Evolutionary conservation across 208 protist species (phyloP), one percentile per base, ranked within the genome.

Genomic region (Trypanosoma brucei): DNA sequence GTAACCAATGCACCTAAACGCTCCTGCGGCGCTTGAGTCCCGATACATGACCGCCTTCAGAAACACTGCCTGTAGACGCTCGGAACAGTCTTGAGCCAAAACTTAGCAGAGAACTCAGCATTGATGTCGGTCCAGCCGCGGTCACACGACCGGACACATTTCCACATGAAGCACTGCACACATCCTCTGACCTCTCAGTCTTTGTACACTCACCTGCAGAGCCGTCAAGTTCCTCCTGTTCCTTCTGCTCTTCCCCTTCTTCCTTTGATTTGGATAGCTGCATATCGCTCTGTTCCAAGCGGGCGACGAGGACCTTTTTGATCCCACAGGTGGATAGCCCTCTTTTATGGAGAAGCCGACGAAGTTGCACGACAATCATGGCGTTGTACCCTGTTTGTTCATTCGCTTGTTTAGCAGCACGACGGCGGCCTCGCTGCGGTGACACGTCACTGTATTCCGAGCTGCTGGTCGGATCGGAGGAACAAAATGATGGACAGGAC

Each of bases 251-350:
- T 22, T 22, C 22, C 22, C 22, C 22, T 22, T 22, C 22, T 22
- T 22, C 22, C 22, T 22, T 22, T 22, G 22, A 22, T 22, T 22
- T 22, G 22, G 31, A 54, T n/a, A n/a, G 13, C 54, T 30, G 9
- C 30, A 30, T 35, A 52, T 75, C 63, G 51, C 67, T 59, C 5
- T 49, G 37, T 53, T 68, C 34, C 7, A 81, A 64, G n/a, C 85
- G 81, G 11, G 70, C 65, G 34, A 86, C 40, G 9, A 92, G 78
- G 30, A 52, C 46, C 0, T 62, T 64, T 60, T 92, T 92, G 55
- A 75, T 70, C 6, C 85, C 85, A 14, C 70, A 62, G 13, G 62
- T 70, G n/a, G 82, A 72, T 2, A 87, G 67, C 3, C 71, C 76
- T 42, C 55, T 56, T 11, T 64, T 54, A 7, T 74, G 74, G 52